Percentiles rank a stretch among this genome's conserved stretches.
Evolutionary conservation across 768 basidiomycete species (phyloP).

Genomic region (Galerina sulciceps): DNA sequence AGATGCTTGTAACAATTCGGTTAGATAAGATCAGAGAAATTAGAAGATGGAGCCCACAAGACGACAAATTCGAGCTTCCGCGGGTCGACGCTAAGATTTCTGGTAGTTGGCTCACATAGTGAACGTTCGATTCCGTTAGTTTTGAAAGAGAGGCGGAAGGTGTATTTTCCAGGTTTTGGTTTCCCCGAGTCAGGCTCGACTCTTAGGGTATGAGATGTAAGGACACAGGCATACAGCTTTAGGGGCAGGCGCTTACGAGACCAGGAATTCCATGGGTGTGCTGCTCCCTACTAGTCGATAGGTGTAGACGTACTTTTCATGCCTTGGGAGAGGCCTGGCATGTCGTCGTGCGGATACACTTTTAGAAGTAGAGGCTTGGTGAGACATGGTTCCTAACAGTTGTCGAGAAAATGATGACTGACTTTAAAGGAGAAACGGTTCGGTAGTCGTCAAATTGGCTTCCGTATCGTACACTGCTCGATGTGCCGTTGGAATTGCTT

Average conservation of each 20-base stretch:
- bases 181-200: constrained; percentile 48
- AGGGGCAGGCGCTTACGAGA: constrained; percentile 46
- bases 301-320: constrained; percentile 55
- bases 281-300: constrained; percentile 50
- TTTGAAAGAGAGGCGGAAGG: constrained; percentile 58
- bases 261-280: constrained; percentile 51
- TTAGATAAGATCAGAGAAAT: neutral
- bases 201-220: constrained; percentile 17
- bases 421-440: constrained; percentile 26
- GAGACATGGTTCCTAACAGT: constrained; percentile 5
- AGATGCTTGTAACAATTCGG: constrained; percentile 42
- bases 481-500: constrained; percentile 32
- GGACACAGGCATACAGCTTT: neutral
- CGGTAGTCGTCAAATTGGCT: constrained; percentile 19
- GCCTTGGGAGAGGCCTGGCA: constrained; percentile 28
- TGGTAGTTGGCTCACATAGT: constrained; percentile 48
- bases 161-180: constrained; percentile 50
- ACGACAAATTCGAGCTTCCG: constrained; percentile 60
- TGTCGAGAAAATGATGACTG: constrained; percentile 8
- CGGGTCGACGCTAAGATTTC: constrained; percentile 57
- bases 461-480: constrained; percentile 24
- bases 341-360: constrained; percentile 24
- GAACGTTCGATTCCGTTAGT: constrained; percentile 58
- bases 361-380: constrained; percentile 6
- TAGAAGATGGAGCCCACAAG: constrained; percentile 48